phyloP scores from a whole-genome alignment of 2,329 filamentous ascomycete genomes.

The Nigrospora sphaerica region DNA sequence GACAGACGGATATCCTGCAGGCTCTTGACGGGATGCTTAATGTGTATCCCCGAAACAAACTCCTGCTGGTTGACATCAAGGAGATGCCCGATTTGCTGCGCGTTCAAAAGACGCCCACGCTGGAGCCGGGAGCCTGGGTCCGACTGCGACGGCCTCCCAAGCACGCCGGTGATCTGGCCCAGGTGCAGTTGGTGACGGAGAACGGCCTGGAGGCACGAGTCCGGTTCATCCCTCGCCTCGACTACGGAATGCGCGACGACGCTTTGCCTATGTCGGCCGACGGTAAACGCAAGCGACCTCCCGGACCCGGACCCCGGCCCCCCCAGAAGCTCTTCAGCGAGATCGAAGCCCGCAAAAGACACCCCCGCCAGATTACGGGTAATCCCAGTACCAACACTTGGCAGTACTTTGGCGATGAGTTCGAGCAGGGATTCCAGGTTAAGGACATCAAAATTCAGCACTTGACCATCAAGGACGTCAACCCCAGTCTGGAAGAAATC shows the following conservation, averaged over 20 bases:
- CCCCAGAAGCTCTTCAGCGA: constrained; percentile 91
- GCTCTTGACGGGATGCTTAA: constrained; percentile 81
- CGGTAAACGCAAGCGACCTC: constrained; percentile 73
- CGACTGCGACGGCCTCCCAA: constrained; percentile 73
- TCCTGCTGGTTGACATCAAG: constrained; percentile 86
- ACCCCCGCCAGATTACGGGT: constrained; percentile 54
- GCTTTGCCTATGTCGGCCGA: constrained; percentile 39
- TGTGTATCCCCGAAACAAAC: constrained; percentile 81
- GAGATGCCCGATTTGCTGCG: constrained; percentile 96
- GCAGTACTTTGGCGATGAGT: constrained; percentile 82
- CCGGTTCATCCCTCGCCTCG: constrained; percentile 80
- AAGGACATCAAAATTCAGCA: constrained; percentile 90
- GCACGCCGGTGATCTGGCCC: constrained; percentile 83
- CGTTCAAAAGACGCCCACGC: constrained; percentile 75
- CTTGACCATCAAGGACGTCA: constrained; percentile 81
- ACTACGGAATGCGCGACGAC: constrained; percentile 87
- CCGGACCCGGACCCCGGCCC: constrained; percentile 57
- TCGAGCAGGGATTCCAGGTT: constrained; percentile 86
- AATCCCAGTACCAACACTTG: constrained; percentile 76
- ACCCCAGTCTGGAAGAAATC: constrained; percentile 88
- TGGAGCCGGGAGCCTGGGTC: constrained; percentile 87
- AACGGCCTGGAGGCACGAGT: constrained; percentile 87
- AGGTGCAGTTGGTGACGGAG: constrained; percentile 86
- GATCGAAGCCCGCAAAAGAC: constrained; percentile 81
- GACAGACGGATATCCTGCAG: constrained; percentile 77